A percentile compares a stretch with the other conserved stretches of the same genome.
Evolutionary conservation across 768 basidiomycete species (phyloP).

Genomic region (Pulveroboletus sp.): DNA sequence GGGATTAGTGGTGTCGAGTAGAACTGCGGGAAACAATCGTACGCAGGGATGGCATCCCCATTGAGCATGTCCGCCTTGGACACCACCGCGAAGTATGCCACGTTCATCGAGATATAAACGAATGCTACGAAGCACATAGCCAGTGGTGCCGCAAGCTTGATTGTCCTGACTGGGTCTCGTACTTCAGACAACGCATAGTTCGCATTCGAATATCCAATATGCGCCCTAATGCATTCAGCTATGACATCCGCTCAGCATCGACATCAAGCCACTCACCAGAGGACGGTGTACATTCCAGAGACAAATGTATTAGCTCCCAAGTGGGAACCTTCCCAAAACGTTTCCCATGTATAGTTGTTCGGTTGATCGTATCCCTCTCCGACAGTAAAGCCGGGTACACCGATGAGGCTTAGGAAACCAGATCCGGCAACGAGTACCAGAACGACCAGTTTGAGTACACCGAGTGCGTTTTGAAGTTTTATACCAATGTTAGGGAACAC

Average conservation of each 20-base stretch:
- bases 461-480: conserved; percentile 59
- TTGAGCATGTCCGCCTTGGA: conserved; percentile 62
- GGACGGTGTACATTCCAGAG: conserved; percentile 61
- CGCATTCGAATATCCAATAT: conserved; percentile 67
- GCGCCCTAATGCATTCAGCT: conserved; percentile 45
- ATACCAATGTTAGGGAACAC: conserved; percentile 50
- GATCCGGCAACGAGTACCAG: conserved; percentile 47
- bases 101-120: conserved; percentile 60
- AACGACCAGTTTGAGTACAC: conserved; percentile 55
- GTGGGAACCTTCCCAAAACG: conserved; percentile 60
- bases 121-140: conserved; percentile 56
- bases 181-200: conserved; percentile 73
- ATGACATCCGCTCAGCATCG: neutral
- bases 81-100: conserved; percentile 73
- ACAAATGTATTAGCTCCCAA: conserved; percentile 57
- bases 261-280: conserved; percentile 43
- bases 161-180: conserved; percentile 48
- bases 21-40: conserved; percentile 19
- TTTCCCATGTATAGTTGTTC: conserved; percentile 53
- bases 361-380: conserved; percentile 49
- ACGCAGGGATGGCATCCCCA: conserved; percentile 69
- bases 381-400: conserved; percentile 46
- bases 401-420: conserved; percentile 49
- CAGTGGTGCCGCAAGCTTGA: conserved; percentile 65
- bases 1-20: neutral